Conservation (phyloP, 179 eudicot species). For the Heliamphora pulchella region DNA sequence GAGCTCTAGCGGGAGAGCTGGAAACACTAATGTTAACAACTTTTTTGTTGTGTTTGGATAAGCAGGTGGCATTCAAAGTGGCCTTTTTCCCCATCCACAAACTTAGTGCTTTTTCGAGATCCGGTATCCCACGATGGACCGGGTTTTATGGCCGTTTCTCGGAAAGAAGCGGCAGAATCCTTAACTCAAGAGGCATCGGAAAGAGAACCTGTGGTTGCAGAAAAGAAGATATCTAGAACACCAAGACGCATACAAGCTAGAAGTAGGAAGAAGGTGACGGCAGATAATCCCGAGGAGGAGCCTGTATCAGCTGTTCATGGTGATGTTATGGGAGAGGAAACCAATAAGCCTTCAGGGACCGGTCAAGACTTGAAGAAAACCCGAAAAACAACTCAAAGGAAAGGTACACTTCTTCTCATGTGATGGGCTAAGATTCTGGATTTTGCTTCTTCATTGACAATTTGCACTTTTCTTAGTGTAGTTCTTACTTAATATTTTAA, state of each 20-base stretch:
- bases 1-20: neutral
- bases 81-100: conserved; percentile 22
- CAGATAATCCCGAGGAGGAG: conserved; percentile 32
- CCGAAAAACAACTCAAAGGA: conserved; percentile 46
- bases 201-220: conserved; percentile 21
- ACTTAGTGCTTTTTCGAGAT: conserved; percentile 29
- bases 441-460: neutral
- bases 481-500: neutral
- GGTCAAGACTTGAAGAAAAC: conserved; percentile 39
- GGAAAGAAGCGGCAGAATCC: conserved; percentile 27
- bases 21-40: neutral
- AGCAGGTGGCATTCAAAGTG: conserved; percentile 50
- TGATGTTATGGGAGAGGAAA: conserved; percentile 27
- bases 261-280: conserved; percentile 39
- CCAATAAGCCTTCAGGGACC: conserved; percentile 21
- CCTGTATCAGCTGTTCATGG: conserved; percentile 20
- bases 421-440: neutral
- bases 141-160: conserved; percentile 31
- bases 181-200: conserved; percentile 22
- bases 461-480: neutral
- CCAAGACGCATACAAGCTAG: conserved; percentile 34
- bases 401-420: conserved; percentile 40
- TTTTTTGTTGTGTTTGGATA: conserved; percentile 12
- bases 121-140: conserved; percentile 23
- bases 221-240: conserved; percentile 34